These are phyloP conservation scores for Arctium lappa DNA, from an alignment of 129 eudicot genomes.

Conservation along the genomic window DNA sequence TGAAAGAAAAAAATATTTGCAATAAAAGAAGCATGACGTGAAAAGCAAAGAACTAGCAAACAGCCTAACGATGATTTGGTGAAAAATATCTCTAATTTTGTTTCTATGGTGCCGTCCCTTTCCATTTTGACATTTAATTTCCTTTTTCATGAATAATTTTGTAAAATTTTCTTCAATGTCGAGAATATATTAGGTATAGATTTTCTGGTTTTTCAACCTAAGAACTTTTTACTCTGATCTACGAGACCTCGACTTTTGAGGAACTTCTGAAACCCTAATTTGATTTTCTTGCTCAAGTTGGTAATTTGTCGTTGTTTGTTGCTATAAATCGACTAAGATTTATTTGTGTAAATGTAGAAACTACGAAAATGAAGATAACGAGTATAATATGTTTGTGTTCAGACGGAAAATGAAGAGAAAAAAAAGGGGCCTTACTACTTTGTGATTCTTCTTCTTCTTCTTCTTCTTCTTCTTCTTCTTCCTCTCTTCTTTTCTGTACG, in stretches of 20 bases:
- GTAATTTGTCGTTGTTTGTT: background rate
- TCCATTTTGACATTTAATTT: background rate
- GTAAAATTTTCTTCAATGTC: background rate
- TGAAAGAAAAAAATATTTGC: no score
- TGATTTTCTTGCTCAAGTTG: background rate
- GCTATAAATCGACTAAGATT: background rate
- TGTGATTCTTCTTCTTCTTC: background rate
- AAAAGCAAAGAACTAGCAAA: no score
- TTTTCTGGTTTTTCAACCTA: background rate
- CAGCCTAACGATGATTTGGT: no score
- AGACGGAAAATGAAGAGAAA: background rate
- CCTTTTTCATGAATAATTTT: background rate
- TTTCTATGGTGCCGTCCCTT: no score
- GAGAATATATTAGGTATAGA: background rate
- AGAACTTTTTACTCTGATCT: background rate
- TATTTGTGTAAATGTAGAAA: background rate
- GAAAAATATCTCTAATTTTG: no score
- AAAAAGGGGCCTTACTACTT: background rate
- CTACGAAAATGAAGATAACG: background rate
- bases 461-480: background rate
- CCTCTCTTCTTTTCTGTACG: background rate
- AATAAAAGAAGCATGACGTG: no score
- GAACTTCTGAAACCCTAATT: background rate
- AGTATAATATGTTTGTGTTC: background rate
- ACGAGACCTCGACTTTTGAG: background rate